A percentile compares a stretch with the other conserved stretches of the same genome.
Evolutionary conservation across 2,329 filamentous ascomycete genomes (phyloP).

Genomic region (Microdochium bolleyi): DNA sequence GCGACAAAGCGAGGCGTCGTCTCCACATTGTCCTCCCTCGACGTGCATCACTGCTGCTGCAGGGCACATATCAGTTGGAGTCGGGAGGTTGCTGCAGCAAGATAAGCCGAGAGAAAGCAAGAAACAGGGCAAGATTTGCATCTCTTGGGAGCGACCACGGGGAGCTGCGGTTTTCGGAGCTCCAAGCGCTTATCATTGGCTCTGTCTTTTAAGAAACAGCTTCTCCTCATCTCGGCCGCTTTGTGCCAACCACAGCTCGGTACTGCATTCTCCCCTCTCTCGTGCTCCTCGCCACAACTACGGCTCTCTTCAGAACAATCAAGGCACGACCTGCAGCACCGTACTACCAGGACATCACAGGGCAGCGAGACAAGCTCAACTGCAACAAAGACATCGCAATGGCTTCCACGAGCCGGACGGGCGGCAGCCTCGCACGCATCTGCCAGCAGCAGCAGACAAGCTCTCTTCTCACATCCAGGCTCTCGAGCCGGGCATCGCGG

Average conservation of each 20-base stretch:
- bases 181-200: no score
- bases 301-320: no score
- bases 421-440: not conserved
- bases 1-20: constrained; percentile 1
- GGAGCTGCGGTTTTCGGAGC: not conserved
- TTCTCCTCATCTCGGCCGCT: no score
- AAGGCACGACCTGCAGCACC: no score
- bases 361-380: not conserved
- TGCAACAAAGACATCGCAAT: not conserved
- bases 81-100: not conserved
- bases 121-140: not conserved
- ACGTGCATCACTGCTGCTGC: no score
- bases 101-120: not conserved
- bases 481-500: constrained; percentile 3
- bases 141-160: not conserved
- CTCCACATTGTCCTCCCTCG: not conserved
- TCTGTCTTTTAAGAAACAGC: no score
- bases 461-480: not conserved
- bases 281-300: no score
- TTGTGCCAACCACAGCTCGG: no score
- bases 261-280: no score
- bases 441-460: not conserved
- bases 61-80: no score
- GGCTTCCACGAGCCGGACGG: not conserved
- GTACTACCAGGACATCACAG: no score